Evolutionary conservation across 2,329 filamentous ascomycete species (phyloP).

Genomic region (Fusarium pseudograminearum): DNA sequence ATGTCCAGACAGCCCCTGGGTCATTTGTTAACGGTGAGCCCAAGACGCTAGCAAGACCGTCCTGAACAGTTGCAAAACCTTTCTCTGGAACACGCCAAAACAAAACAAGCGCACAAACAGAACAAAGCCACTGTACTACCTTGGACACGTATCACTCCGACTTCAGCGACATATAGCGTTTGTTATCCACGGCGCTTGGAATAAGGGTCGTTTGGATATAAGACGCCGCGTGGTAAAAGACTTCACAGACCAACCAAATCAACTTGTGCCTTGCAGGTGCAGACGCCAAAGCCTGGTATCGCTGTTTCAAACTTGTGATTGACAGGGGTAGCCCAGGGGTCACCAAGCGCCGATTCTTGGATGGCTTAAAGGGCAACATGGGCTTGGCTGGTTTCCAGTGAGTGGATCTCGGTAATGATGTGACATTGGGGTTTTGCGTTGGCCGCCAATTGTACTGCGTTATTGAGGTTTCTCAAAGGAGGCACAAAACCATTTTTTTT

Average conservation of each 20-base stretch:
- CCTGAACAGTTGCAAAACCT: conserved; percentile 15
- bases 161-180: conserved; percentile 17
- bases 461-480: conserved; percentile 16
- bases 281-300: conserved; percentile 38
- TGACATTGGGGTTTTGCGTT: conserved; percentile 30
- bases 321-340: conserved; percentile 35
- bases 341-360: conserved; percentile 37
- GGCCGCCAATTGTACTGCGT: conserved; percentile 29
- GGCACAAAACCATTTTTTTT: conserved; percentile 21
- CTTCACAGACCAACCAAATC: conserved; percentile 36
- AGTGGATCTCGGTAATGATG: conserved; percentile 36
- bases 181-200: conserved; percentile 31
- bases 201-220: conserved; percentile 24
- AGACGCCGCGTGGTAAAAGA: conserved; percentile 20
- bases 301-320: conserved; percentile 38
- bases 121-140: background rate
- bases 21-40: conserved; percentile 24
- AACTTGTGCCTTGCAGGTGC: conserved; percentile 30
- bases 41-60: background rate
- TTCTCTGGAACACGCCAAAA: conserved; percentile 14
- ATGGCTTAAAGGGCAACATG: conserved; percentile 4
- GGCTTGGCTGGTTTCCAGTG: conserved; percentile 41
- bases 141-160: conserved; percentile 13
- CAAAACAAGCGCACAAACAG: conserved; percentile 9
- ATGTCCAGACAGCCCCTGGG: conserved; percentile 39